Base-by-base conservation (phyloP, 352 stramenopile genomes). In the Globisporangium abappressorium region DNA sequence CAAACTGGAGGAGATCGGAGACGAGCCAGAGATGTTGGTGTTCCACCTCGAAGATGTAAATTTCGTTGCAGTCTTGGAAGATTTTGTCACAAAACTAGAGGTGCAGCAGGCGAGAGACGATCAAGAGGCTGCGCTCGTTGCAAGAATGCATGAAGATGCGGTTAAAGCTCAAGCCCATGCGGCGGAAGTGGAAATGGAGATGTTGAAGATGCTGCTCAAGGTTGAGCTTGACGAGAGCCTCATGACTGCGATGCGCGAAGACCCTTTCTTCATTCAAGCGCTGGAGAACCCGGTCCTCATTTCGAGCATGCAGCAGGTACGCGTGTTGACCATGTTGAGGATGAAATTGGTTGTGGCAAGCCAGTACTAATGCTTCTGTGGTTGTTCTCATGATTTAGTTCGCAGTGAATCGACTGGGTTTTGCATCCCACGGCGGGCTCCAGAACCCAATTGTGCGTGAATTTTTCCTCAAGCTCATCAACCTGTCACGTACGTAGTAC, bases 391-490 rank as follows among this genome's bases (percentile, higher is more conserved):
- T 30, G 9, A 49, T 61, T 43, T 58, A 91, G 84, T 79, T 92
- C 12, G 87, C 89, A 67, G 76, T 73, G 18, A 83, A 81, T 56
- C 81, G 79, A 12, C 69, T 78, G 18, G 75, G 76, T 24, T 79
- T 91, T 56, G 73, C 72, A 14, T 72, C 66, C 3, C 69, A 75
- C 3, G 60, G 70, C 6, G 69, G 69, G 46, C 66, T 85, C 30
- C 70, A 74, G 53, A 75, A 75, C 8, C 68, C 80, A 51, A 26
- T 71, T n/a, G 69, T 88, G 14, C 71, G 72, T 15, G 79, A 89
- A 28, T 90, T 90, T 68, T 87, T 90, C 43, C 66, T 83, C 30
- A 82, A 85, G 43, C 80, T 92, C 61, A 86, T 92, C 55, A 79
- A 74, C 8, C 70, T 92, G 4, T 89, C 83, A 18, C 75, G 80